These are phyloP conservation scores for Amylocystis lapponica DNA, from an alignment of 768 basidiomycete genomes.

Conservation along the genomic window DNA sequence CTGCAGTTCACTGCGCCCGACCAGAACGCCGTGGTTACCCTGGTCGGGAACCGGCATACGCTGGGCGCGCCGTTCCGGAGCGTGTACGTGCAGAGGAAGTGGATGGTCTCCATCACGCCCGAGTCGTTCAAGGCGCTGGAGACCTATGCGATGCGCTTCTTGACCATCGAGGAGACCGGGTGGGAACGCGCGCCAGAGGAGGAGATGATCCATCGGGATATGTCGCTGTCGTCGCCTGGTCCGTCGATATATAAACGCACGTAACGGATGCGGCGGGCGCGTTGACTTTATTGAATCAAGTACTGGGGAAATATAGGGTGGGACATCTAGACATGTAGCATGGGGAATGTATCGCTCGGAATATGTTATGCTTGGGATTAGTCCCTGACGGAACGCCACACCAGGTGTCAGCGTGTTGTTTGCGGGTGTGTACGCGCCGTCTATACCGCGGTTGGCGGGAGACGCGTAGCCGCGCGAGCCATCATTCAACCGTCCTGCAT, in stretches of 20 bases:
- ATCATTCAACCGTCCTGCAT: background rate
- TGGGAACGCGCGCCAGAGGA: background rate
- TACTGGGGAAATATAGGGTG: background rate
- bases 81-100: constrained; percentile 34
- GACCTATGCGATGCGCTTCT: too few relatives aligned
- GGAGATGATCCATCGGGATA: background rate
- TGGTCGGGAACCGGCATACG: constrained; percentile 30
- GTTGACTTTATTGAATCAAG: background rate
- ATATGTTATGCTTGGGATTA: background rate
- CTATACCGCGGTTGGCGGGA: constrained; percentile 10
- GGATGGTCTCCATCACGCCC: background rate
- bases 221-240: background rate
- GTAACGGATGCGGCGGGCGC: background rate
- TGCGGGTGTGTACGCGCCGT: constrained; percentile 14
- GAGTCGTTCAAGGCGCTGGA: too few relatives aligned
- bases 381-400: background rate
- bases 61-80: constrained; percentile 43
- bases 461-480: background rate
- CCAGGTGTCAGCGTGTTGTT: constrained; percentile 12
- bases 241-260: background rate
- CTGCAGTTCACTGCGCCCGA: constrained; percentile 19
- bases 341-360: background rate
- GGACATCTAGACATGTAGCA: background rate
- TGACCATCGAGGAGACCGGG: background rate
- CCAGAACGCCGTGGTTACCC: constrained; percentile 27